A percentile compares a stretch with the other conserved stretches of the same genome.
These are phyloP conservation scores for Cetraspora pellucida DNA, from an alignment of 192 early-diverging fungal genomes.

Conservation along the genomic window DNA sequence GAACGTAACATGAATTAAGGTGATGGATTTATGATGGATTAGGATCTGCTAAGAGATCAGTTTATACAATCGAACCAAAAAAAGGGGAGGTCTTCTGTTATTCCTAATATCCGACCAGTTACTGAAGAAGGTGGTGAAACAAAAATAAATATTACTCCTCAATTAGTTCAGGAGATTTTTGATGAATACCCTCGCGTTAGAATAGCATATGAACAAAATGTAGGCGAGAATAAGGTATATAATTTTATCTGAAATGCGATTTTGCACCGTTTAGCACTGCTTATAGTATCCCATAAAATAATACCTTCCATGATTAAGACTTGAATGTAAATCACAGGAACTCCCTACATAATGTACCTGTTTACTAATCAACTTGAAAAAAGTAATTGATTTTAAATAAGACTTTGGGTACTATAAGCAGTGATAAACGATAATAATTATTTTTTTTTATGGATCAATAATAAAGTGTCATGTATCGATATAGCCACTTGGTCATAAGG, in stretches of 20 bases:
- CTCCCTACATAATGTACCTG: no score
- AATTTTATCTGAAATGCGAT: no score
- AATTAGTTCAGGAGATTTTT: conserved; percentile 87
- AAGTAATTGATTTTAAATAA: no score
- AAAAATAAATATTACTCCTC: conserved; percentile 86
- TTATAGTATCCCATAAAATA: no score
- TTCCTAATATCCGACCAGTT: conserved; percentile 66
- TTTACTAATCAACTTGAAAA: no score
- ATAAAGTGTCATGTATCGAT: no score
- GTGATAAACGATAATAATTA: no score
- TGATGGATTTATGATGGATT: background rate
- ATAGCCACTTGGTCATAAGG: conserved; percentile 35
- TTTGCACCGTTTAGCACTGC: no score
- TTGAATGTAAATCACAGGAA: no score
- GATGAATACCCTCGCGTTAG: conserved; percentile 81
- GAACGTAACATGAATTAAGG: background rate
- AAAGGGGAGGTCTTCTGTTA: conserved; percentile 77
- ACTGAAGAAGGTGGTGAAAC: conserved; percentile 76
- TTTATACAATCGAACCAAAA: conserved; percentile 69
- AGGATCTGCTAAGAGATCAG: conserved; percentile 72
- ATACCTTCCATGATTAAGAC: no score
- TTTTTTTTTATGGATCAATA: no score
- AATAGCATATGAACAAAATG: conserved; percentile 21
- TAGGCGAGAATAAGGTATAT: background rate
- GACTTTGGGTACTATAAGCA: no score